phyloP scores from a whole-genome alignment of 805 yeast species.

The Lachancea kluyveri region DNA sequence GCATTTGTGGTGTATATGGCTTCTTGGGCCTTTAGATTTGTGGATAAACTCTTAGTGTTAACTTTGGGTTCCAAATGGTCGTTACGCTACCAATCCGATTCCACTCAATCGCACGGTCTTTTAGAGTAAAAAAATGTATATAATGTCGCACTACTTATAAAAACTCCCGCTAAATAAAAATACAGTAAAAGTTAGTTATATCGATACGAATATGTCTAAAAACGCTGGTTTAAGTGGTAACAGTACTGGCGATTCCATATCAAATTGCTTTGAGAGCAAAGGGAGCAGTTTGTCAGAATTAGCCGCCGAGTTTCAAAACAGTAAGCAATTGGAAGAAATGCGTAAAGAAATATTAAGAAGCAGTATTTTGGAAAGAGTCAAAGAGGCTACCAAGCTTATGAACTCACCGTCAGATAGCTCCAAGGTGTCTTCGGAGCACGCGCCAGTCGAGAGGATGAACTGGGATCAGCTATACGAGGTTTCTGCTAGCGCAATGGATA shows the following conservation, averaged over 20 bases:
- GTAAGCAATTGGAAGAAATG: constrained; percentile 10
- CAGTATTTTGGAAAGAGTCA: constrained; percentile 14
- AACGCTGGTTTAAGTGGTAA: no score
- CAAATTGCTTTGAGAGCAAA: not conserved
- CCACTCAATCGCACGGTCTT: constrained; percentile 21
- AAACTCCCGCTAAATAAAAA: not conserved
- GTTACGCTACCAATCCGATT: constrained; percentile 26
- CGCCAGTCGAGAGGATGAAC: constrained; percentile 15
- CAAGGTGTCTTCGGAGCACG: constrained; percentile 7
- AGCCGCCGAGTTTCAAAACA: constrained; percentile 25
- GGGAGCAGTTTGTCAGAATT: constrained; percentile 7
- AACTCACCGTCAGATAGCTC: constrained; percentile 4
- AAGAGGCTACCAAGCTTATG: constrained; percentile 13
- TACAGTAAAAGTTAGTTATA: not conserved
- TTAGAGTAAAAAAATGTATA: constrained; percentile 11
- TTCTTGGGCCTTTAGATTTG: constrained; percentile 53
- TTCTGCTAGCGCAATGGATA: constrained; percentile 26
- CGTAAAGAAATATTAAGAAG: constrained; percentile 13
- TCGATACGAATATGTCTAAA: not conserved
- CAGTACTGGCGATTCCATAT: not conserved
- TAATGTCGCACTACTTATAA: no score
- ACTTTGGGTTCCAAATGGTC: constrained; percentile 54
- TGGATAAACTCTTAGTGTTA: constrained; percentile 48
- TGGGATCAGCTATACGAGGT: constrained; percentile 28
- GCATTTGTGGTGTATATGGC: constrained; percentile 76